phyloP scores from a whole-genome alignment of 495 filamentous ascomycete species.

The Daldinia grandis region DNA sequence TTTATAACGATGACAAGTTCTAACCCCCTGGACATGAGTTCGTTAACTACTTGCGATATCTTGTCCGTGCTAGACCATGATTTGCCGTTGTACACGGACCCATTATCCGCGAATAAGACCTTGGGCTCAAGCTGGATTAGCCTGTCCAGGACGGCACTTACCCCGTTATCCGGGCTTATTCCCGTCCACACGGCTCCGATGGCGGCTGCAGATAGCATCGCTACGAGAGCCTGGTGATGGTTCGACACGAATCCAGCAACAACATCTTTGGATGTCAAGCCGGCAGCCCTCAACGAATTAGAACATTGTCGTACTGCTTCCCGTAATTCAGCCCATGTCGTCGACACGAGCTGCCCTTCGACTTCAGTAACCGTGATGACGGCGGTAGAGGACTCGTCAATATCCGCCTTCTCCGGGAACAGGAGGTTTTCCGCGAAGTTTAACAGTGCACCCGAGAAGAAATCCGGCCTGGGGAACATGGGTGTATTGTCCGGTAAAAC shows the following conservation, averaged over 20 bases:
- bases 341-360: constrained; percentile 66
- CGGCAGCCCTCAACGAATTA: constrained; percentile 70
- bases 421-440: constrained; percentile 96
- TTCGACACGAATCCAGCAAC: constrained; percentile 87
- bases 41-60: constrained; percentile 71
- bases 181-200: constrained; percentile 92
- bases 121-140: constrained; percentile 82
- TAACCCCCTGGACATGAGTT: constrained; percentile 65
- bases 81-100: constrained; percentile 87
- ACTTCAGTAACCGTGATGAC: constrained; percentile 78
- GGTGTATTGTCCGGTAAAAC: constrained; percentile 69
- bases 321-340: constrained; percentile 81
- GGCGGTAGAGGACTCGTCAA: constrained; percentile 67
- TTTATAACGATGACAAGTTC: constrained; percentile 75
- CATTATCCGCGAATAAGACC: constrained; percentile 85
- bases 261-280: constrained; percentile 75
- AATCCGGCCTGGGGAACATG: constrained; percentile 86
- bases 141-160: constrained; percentile 76
- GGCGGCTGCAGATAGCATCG: constrained; percentile 81
- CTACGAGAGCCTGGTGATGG: constrained; percentile 82
- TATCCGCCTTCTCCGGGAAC: constrained; percentile 65
- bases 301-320: constrained; percentile 78
- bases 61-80: constrained; percentile 76
- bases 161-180: constrained; percentile 84
- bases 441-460: constrained; percentile 78